Percentiles rank a stretch among this genome's conserved stretches.
phyloP scores from a whole-genome alignment of 108 stramenopile genomes.

The Nitzschia sp. region DNA sequence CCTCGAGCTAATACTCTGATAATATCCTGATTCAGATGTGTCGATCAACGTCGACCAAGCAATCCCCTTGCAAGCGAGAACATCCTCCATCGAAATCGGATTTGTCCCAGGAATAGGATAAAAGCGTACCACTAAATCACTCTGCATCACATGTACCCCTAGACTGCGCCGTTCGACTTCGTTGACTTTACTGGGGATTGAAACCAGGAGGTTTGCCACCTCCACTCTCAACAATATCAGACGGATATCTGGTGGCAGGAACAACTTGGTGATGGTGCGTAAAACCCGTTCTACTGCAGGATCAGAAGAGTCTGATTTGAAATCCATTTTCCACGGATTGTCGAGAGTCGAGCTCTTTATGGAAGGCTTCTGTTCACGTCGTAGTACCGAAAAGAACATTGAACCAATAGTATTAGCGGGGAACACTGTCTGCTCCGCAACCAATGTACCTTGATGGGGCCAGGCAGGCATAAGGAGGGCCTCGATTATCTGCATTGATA shows the following conservation, averaged over 20 bases:
- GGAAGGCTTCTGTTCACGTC: neutral
- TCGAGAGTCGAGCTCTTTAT: constrained; percentile 1
- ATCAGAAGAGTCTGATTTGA: constrained; percentile 18
- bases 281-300: constrained; percentile 26
- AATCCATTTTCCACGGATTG: neutral
- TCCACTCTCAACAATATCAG: constrained; percentile 31
- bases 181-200: constrained; percentile 16
- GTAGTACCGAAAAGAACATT: constrained; percentile 19
- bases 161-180: constrained; percentile 8
- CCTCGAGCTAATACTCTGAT: constrained; percentile 29
- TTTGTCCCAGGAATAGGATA: constrained; percentile 17
- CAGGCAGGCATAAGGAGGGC: constrained; percentile 45
- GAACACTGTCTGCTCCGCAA: constrained; percentile 11
- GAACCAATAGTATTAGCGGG: constrained; percentile 29
- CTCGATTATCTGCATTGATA: constrained; percentile 36
- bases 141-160: constrained; percentile 19
- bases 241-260: constrained; percentile 33
- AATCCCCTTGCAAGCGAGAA: constrained; percentile 36
- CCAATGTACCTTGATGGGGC: constrained; percentile 18
- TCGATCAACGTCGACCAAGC: constrained; percentile 43
- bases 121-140: constrained; percentile 25
- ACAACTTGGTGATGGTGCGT: constrained; percentile 7
- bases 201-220: constrained; percentile 29
- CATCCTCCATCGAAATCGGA: constrained; percentile 25
- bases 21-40: constrained; percentile 35